Percentiles rank a stretch among this genome's conserved stretches.
Conservation (phyloP, 345 rosid species). For the Mangifera indica region DNA sequence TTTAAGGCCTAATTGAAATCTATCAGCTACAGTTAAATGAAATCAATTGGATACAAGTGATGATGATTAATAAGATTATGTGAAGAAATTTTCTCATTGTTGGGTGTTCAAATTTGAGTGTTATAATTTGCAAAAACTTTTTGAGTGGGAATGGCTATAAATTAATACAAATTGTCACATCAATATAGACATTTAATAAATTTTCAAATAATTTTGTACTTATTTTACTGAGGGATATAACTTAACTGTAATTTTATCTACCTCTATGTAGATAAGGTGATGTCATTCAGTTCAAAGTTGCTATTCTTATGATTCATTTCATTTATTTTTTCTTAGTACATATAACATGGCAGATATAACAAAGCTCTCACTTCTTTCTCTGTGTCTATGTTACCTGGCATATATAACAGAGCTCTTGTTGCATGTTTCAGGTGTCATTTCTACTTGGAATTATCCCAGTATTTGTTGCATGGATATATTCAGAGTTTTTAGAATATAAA, state of each 20-base stretch:
- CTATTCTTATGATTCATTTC: background rate
- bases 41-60: no score
- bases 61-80: no score
- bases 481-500: slow-evolving; percentile 76
- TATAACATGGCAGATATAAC: slow-evolving; percentile 11
- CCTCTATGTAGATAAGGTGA: no score
- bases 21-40: no score
- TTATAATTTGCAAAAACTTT: background rate
- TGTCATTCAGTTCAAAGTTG: background rate
- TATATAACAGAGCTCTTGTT: slow-evolving; percentile 21
- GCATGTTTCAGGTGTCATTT: slow-evolving; percentile 71
- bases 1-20: no score
- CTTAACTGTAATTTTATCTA: no score
- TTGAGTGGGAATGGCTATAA: no score
- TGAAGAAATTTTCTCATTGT: no score
- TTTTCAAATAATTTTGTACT: background rate
- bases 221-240: background rate
- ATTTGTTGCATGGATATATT: slow-evolving; percentile 82
- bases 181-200: no score
- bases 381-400: no score
- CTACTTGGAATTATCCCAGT: slow-evolving; percentile 79
- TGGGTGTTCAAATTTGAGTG: no score
- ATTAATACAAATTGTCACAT: no score
- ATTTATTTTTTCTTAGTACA: background rate
- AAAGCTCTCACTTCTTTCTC: slow-evolving; percentile 2